These are phyloP conservation scores for Tuber aestivum DNA, from an alignment of 495 filamentous ascomycete species.

Conservation along the genomic window DNA sequence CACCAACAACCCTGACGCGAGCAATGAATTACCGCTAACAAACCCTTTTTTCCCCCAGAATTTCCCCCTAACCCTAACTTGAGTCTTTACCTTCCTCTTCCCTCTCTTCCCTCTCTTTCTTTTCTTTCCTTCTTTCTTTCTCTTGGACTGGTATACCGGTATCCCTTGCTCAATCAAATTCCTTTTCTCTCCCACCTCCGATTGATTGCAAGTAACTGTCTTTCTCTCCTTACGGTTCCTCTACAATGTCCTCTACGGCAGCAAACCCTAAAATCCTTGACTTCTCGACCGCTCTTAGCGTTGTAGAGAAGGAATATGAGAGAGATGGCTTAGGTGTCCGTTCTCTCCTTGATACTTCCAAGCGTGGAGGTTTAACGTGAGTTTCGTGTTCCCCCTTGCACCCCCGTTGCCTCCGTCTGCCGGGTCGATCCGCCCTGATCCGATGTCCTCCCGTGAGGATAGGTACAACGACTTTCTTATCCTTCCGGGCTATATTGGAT, in stretches of 20 bases:
- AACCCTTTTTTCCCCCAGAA: slow-evolving; percentile 7
- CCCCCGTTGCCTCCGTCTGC: slow-evolving; percentile 55
- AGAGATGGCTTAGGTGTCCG: slow-evolving; percentile 79
- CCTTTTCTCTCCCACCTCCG: slow-evolving; percentile 34
- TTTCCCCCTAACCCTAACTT: slow-evolving; percentile 43
- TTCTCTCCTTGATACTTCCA: slow-evolving; percentile 77
- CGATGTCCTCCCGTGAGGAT: slow-evolving; percentile 13
- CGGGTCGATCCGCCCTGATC: slow-evolving; percentile 5
- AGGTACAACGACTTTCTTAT: slow-evolving; percentile 59
- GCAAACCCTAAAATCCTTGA: slow-evolving; percentile 48
- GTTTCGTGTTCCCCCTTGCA: slow-evolving; percentile 42
- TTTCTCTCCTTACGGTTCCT: slow-evolving; percentile 12
- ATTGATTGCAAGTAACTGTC: slow-evolving; percentile 19
- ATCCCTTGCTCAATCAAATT: slow-evolving; percentile 37
- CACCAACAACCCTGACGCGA: slow-evolving; percentile 43
- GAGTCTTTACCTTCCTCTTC: slow-evolving; percentile 49
- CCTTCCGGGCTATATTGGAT: slow-evolving; percentile 60
- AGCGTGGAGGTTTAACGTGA: slow-evolving; percentile 82
- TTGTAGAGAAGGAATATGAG: slow-evolving; percentile 66
- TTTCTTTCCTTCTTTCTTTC: slow-evolving; percentile 44
- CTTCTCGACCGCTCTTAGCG: slow-evolving; percentile 64
- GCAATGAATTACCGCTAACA: not conserved
- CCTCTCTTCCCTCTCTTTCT: slow-evolving; percentile 35
- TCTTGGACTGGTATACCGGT: slow-evolving; percentile 43
- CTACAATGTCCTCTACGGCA: slow-evolving; percentile 39